phyloP scores from a whole-genome alignment of 2,329 filamentous ascomycete genomes.

The Zasmidium citrigriseum region DNA sequence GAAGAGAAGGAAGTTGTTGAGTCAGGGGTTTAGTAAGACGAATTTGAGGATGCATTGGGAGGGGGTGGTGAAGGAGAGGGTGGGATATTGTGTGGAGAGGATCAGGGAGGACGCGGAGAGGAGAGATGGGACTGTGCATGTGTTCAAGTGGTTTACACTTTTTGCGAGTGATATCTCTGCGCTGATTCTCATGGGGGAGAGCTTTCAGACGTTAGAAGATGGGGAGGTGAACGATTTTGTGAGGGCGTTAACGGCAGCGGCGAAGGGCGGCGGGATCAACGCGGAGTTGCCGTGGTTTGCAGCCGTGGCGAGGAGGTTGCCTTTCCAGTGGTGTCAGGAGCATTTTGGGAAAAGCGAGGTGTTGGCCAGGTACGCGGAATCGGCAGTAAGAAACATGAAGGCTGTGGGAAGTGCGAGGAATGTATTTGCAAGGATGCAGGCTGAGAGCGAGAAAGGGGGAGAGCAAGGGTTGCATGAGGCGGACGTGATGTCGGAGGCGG shows the following conservation, averaged over 20 bases:
- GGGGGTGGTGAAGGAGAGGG: constrained; percentile 34
- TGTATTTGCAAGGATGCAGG: constrained; percentile 31
- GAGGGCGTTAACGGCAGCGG: constrained; percentile 28
- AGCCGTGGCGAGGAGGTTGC: constrained; percentile 24
- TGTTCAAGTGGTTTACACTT: constrained; percentile 45
- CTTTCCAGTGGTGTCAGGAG: constrained; percentile 30
- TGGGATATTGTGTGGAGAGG: constrained; percentile 34
- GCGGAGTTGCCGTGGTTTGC: constrained; percentile 35
- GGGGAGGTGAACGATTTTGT: constrained; percentile 37
- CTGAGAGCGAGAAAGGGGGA: constrained; percentile 29
- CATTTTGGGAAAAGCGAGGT: constrained; percentile 10
- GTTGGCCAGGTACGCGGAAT: constrained; percentile 25
- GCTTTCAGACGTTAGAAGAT: constrained; percentile 40
- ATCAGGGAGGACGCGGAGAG: constrained; percentile 31
- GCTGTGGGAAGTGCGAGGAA: constrained; percentile 18
- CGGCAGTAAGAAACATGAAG: constrained; percentile 30
- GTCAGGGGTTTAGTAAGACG: constrained; percentile 38
- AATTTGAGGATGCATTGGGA: constrained; percentile 41
- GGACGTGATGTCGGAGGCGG: constrained; percentile 31
- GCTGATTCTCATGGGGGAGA: constrained; percentile 43
- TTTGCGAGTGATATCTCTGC: constrained; percentile 43
- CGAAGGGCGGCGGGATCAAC: constrained; percentile 35
- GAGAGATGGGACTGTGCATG: constrained; percentile 38
- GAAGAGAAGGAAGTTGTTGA: constrained; percentile 38
- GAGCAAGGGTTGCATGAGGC: constrained; percentile 24